Evolutionary conservation across 495 filamentous ascomycete genomes (phyloP).

Genomic region (Hypoxylon subgilvum): DNA sequence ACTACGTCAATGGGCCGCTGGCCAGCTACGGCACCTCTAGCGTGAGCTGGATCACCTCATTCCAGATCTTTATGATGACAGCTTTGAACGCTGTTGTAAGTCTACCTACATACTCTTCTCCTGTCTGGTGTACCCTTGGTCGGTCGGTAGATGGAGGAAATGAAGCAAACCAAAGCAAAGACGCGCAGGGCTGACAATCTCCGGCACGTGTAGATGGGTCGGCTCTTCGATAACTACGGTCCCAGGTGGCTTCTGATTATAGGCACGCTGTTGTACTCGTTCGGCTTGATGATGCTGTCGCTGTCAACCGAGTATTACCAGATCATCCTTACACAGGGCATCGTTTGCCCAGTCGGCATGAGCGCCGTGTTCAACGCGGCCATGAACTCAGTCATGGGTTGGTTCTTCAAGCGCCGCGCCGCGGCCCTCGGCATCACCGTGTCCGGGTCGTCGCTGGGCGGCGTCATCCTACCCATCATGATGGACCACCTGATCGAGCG

Average conservation of each 20-base stretch:
- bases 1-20: constrained; percentile 59
- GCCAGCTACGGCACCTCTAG: constrained; percentile 53
- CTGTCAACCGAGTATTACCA: constrained; percentile 69
- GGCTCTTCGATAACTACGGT: constrained; percentile 71
- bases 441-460: constrained; percentile 70
- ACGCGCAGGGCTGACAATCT: no score
- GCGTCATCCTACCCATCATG: constrained; percentile 75
- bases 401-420: constrained; percentile 70
- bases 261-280: constrained; percentile 67
- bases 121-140: no score
- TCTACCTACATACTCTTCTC: constrained; percentile 29
- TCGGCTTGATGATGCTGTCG: constrained; percentile 77
- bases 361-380: constrained; percentile 69
- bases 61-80: constrained; percentile 48
- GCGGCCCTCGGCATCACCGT: constrained; percentile 73
- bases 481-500: constrained; percentile 64
- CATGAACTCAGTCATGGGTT: constrained; percentile 64
- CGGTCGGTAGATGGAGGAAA: no score
- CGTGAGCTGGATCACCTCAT: constrained; percentile 65
- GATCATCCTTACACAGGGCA: constrained; percentile 64
- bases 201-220: constrained; percentile 49
- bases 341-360: constrained; percentile 62
- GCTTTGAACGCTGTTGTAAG: constrained; percentile 57
- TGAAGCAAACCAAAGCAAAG: no score
- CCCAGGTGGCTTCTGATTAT: constrained; percentile 64